Evolutionary conservation across 768 basidiomycete species (phyloP).

Genomic region (Kwoniella pini): DNA sequence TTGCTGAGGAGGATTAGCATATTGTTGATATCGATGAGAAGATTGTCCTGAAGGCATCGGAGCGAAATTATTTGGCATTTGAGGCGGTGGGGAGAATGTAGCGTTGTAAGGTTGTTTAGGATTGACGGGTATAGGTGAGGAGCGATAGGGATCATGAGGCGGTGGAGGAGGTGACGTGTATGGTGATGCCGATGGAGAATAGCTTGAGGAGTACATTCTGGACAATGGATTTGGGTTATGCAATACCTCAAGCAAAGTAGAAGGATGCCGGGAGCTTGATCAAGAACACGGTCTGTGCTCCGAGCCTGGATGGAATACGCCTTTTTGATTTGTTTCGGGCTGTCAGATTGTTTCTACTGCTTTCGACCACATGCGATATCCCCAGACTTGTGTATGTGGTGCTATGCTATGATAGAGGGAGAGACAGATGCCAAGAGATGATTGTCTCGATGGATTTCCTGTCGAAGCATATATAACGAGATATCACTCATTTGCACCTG

Average conservation of each 20-base stretch:
- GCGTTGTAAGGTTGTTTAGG: slow-evolving; percentile 20
- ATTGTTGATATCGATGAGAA: slow-evolving; percentile 19
- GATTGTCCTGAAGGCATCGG: slow-evolving; percentile 16
- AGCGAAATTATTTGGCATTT: slow-evolving; percentile 10
- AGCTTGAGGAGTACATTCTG: slow-evolving; percentile 18
- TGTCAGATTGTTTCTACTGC: too few species aligned
- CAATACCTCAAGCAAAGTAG: too few species aligned
- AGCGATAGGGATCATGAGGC: slow-evolving; percentile 17
- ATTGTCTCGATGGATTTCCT: too few species aligned
- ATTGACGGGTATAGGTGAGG: slow-evolving; percentile 24
- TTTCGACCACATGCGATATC: background rate
- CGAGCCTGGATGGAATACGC: too few species aligned
- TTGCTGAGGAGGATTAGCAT: slow-evolving; percentile 12
- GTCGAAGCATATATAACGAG: too few species aligned
- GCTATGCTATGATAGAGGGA: background rate
- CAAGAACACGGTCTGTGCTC: background rate
- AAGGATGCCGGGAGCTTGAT: background rate
- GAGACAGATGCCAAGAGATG: background rate
- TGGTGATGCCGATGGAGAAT: slow-evolving; percentile 13
- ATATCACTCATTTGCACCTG: too few species aligned
- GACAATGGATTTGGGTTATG: background rate
- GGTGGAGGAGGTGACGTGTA: slow-evolving; percentile 17
- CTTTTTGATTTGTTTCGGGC: too few species aligned
- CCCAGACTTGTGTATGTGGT: background rate
- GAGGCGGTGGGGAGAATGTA: slow-evolving; percentile 21